phyloP scores from a whole-genome alignment of 352 stramenopile species.

The Phytophthora sansomeana region DNA sequence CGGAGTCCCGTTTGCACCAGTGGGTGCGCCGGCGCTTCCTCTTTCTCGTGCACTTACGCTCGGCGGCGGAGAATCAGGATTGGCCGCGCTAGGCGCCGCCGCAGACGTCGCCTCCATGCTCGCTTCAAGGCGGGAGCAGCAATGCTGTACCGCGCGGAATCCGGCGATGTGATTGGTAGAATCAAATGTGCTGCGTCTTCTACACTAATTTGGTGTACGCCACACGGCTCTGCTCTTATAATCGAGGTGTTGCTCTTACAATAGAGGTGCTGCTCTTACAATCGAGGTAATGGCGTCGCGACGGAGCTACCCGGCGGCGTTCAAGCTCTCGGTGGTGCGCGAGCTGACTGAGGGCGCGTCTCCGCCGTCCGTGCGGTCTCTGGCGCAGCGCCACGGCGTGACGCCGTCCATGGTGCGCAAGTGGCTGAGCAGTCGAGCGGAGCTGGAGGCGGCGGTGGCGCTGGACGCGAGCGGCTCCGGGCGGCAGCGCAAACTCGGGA shows the following conservation, averaged over 20 bases:
- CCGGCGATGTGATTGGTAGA: conserved; percentile 22
- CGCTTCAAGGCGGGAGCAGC: conserved; percentile 17
- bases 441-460: conserved; percentile 40
- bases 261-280: conserved; percentile 8
- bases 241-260: background rate
- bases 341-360: conserved; percentile 19
- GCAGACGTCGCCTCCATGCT: conserved; percentile 29
- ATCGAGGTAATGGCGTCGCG: conserved; percentile 24
- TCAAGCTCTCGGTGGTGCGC: conserved; percentile 42
- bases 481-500: conserved; percentile 35
- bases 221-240: background rate
- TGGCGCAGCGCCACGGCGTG: conserved; percentile 33
- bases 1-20: background rate
- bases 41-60: conserved; percentile 9
- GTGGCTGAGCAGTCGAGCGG: conserved; percentile 27
- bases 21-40: conserved; percentile 7
- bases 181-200: background rate
- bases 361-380: conserved; percentile 21
- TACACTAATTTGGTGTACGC: background rate
- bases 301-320: conserved; percentile 35
- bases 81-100: conserved; percentile 11
- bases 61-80: conserved; percentile 5
- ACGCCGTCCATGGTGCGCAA: conserved; percentile 45
- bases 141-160: background rate
- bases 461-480: conserved; percentile 12